Evolutionary conservation across 208 protist species (phyloP), one percentile per base, ranked within the genome.

Genomic region (Angomonas deanei): DNA sequence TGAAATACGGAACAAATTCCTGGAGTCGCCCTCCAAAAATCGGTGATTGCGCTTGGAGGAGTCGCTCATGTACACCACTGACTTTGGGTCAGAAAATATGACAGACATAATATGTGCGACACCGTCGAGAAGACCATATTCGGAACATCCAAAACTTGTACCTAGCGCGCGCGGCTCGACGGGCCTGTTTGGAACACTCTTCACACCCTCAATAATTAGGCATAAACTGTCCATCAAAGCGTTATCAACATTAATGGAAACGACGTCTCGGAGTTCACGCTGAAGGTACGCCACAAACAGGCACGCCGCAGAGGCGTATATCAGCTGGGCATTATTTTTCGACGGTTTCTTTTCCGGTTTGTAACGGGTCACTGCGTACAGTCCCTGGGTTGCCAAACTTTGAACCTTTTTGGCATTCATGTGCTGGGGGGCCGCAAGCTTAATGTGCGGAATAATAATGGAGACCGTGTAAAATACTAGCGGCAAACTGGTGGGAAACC

Each of bases 101-200:
- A 92, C 58, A 10, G 84, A 93, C 10, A 96, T 62, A 69, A 96
- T 84, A 57, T 92, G 85, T n/a, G 74, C 81, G 11, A 96, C 84
- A 24, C 91, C 90, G 67, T 97, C 92, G 19, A 94, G 67, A 24
- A 95, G 61, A n/a, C 92, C 92, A 61, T 84, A 84, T 53, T 96
- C 88, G 27, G 87, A 75, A 72, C 88, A 97, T 5, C 87, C 86
- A 63, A 92, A 97, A 36, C 86, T 90, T 55, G 77, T 92, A 0
- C 92, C 92, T 31, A 94, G 60, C 33, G 85, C 70, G 17, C 92
- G 74, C 6, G 76, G 72, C 27, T 72, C 61, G 3, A 90, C 54
- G 21, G 75, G 74, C 11, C 76, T 70, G 11, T 61, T 72, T 0
- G 68, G 38, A 11, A 74, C 47, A 55, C 61, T 52, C 1, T 13